These are phyloP conservation scores for Tolypocladium sp. DNA, from an alignment of 2,329 filamentous ascomycete species.

Conservation along the genomic window DNA sequence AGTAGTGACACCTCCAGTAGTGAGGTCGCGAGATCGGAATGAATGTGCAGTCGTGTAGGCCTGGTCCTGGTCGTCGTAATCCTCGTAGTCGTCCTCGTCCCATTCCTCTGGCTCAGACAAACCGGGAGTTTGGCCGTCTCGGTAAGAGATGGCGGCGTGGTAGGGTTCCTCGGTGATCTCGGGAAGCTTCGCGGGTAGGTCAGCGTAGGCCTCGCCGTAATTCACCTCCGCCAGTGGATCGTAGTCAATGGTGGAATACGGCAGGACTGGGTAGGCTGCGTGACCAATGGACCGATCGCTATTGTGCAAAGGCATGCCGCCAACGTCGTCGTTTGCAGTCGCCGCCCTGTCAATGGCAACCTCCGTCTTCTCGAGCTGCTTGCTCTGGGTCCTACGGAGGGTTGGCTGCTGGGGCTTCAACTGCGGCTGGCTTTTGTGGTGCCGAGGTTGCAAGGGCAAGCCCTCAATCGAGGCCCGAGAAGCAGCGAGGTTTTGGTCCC, in stretches of 20 bases:
- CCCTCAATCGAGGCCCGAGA: constrained; percentile 9
- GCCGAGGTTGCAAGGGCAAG: constrained; percentile 29
- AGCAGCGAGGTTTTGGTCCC: constrained; percentile 1
- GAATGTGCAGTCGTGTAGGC: constrained; percentile 74
- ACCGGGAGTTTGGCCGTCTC: constrained; percentile 14
- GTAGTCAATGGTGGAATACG: constrained; percentile 14
- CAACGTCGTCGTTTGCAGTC: constrained; percentile 1
- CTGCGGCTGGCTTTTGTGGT: constrained; percentile 45
- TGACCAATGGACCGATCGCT: constrained; percentile 11
- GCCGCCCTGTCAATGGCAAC: constrained; percentile 2
- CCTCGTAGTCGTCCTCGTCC: constrained; percentile 71
- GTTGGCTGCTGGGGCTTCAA: constrained; percentile 33
- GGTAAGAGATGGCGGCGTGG: constrained; percentile 10
- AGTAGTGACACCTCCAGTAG: constrained; percentile 39
- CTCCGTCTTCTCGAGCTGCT: constrained; percentile 21
- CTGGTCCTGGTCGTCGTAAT: constrained; percentile 48
- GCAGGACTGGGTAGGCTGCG: constrained; percentile 17
- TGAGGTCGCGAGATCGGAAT: constrained; percentile 58
- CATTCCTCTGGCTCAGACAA: constrained; percentile 53
- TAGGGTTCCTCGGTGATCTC: constrained; percentile 21
- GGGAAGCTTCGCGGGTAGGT: constrained; percentile 16
- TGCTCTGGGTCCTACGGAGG: constrained; percentile 36
- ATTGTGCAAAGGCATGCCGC: constrained; percentile 5
- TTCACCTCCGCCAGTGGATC: constrained; percentile 13
- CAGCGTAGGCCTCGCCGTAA: constrained; percentile 13